phyloP scores from a whole-genome alignment of 1,284 basidiomycete species.

The Phellinidium pouzarii region DNA sequence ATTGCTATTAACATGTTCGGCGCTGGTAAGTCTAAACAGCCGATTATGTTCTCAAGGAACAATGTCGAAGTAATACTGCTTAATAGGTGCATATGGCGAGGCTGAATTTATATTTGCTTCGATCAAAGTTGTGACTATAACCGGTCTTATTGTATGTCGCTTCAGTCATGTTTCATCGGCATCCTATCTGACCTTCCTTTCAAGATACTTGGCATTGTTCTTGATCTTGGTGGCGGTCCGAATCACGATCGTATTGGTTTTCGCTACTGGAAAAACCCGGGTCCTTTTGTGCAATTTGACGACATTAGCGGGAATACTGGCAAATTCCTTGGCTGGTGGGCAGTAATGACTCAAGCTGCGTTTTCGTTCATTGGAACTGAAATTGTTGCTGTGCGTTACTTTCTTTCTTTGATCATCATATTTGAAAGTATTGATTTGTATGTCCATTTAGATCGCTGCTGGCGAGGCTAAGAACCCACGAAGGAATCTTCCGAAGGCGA shows the following conservation, averaged over 20 bases:
- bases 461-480: slow-evolving; percentile 69
- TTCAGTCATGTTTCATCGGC: slow-evolving; percentile 19
- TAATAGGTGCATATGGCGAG: slow-evolving; percentile 57
- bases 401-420: not conserved
- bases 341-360: slow-evolving; percentile 67
- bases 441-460: slow-evolving; percentile 57
- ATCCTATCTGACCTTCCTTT: not conserved
- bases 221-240: slow-evolving; percentile 67
- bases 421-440: not conserved
- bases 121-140: slow-evolving; percentile 76
- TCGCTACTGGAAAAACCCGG: slow-evolving; percentile 67
- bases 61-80: not conserved
- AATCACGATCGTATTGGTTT: slow-evolving; percentile 48
- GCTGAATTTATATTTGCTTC: slow-evolving; percentile 71
- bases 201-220: slow-evolving; percentile 48
- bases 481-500: slow-evolving; percentile 61
- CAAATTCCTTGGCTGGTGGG: slow-evolving; percentile 61
- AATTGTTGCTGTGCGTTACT: slow-evolving; percentile 69
- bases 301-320: slow-evolving; percentile 53
- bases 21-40: slow-evolving; percentile 38
- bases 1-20: slow-evolving; percentile 73
- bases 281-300: slow-evolving; percentile 58
- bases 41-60: not conserved
- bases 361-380: slow-evolving; percentile 84
- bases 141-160: slow-evolving; percentile 51